phyloP scores from a whole-genome alignment of 2,329 filamentous ascomycete genomes.

The Knufia fluminis region DNA sequence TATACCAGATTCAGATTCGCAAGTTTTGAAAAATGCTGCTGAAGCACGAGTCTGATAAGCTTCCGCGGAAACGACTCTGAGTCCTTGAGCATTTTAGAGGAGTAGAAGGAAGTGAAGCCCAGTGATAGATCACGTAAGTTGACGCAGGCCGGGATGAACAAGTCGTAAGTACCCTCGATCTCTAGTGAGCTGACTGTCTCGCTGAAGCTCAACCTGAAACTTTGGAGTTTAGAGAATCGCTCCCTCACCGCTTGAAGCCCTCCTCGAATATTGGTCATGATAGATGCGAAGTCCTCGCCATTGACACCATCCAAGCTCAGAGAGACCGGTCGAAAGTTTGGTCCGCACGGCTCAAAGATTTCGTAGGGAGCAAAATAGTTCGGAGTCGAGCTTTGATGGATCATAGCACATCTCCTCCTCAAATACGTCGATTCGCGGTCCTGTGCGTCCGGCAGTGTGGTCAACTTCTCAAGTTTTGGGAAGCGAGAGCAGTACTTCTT shows the following conservation, averaged over 20 bases:
- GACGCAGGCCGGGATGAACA: constrained; percentile 1
- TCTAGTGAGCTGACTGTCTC: constrained; percentile 6
- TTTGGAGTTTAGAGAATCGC: background rate
- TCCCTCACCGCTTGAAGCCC: background rate
- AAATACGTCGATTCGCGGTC: constrained; percentile 7
- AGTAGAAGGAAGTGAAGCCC: constrained; percentile 3
- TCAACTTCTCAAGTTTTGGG: constrained; percentile 6
- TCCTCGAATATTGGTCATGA: constrained; percentile 2
- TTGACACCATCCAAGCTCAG: constrained; percentile 4
- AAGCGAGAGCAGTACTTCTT: constrained; percentile 5
- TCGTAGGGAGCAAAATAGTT: constrained; percentile 9
- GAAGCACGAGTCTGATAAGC: constrained; percentile 1
- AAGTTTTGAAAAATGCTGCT: background rate
- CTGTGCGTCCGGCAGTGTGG: background rate
- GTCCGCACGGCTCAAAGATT: constrained; percentile 3
- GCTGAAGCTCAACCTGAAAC: constrained; percentile 7
- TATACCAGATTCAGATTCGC: background rate
- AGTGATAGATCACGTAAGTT: background rate
- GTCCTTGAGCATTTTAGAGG: background rate
- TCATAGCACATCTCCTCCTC: constrained; percentile 1
- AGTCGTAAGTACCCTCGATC: constrained; percentile 3
- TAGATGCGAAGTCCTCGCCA: constrained; percentile 5
- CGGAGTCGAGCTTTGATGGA: constrained; percentile 3
- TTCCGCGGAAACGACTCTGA: constrained; percentile 1
- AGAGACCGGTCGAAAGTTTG: background rate